Percentiles rank a stretch among this genome's conserved stretches.
Conservation (phyloP, 2,329 filamentous ascomycete species). For the Simplicillium aogashimaense region DNA sequence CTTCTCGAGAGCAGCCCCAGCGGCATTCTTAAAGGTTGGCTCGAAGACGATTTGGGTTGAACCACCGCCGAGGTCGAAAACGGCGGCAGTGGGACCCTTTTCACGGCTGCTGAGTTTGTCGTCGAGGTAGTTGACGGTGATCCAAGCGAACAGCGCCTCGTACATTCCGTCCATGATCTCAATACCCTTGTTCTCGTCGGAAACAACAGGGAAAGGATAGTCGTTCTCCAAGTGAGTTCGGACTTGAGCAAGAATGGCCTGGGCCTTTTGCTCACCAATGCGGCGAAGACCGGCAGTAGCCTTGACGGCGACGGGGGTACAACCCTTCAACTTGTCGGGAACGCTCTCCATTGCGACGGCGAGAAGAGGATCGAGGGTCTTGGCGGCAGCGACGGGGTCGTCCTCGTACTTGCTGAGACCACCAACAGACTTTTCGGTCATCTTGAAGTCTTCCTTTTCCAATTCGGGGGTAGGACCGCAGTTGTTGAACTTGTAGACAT, state of each 20-base stretch:
- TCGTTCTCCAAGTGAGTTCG: slow-evolving; percentile 72
- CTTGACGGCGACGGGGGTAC: slow-evolving; percentile 93
- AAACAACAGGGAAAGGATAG: slow-evolving; percentile 92
- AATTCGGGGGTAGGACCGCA: slow-evolving; percentile 92
- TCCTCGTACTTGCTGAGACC: slow-evolving; percentile 78
- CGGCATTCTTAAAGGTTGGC: slow-evolving; percentile 73
- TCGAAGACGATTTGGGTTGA: slow-evolving; percentile 99
- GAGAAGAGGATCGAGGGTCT: slow-evolving; percentile 81
- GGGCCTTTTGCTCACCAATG: slow-evolving; percentile 69
- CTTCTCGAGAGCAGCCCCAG: slow-evolving; percentile 75
- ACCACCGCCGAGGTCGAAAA: slow-evolving; percentile 93
- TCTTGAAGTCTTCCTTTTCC: slow-evolving; percentile 85
- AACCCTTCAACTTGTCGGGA: slow-evolving; percentile 81
- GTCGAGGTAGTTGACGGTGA: slow-evolving; percentile 96
- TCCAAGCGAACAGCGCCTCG: slow-evolving; percentile 98
- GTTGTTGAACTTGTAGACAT: slow-evolving; percentile 99
- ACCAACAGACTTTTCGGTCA: slow-evolving; percentile 80
- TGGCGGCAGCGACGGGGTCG: slow-evolving; percentile 79
- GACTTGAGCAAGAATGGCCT: slow-evolving; percentile 79
- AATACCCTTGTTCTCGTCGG: slow-evolving; percentile 74
- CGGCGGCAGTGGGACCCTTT: slow-evolving; percentile 79
- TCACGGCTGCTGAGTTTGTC: slow-evolving; percentile 95
- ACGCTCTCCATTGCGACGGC: slow-evolving; percentile 76
- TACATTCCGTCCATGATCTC: slow-evolving; percentile 96
- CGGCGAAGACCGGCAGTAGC: slow-evolving; percentile 89